Conservation (phyloP, 179 eudicot species). For the Beta macrorhiza region DNA sequence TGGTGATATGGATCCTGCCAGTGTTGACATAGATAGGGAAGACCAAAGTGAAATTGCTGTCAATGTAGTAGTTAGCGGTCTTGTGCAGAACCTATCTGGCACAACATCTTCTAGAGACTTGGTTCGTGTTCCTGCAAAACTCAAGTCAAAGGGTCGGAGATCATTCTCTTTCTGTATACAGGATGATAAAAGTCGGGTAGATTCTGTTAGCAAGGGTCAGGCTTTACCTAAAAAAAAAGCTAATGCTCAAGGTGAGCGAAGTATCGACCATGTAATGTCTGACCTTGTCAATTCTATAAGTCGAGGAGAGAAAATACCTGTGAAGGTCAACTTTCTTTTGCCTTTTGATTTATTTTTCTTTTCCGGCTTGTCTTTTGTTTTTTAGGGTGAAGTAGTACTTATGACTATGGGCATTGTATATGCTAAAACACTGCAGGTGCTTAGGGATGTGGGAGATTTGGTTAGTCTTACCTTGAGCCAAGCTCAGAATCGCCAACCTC, state of each 20-base stretch:
- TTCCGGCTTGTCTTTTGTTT: neutral
- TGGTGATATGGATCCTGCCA: slow-evolving; percentile 46
- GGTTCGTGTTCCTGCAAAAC: slow-evolving; percentile 79
- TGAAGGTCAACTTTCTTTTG: slow-evolving; percentile 51
- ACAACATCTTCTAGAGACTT: slow-evolving; percentile 41
- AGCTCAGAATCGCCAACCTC: slow-evolving; percentile 69
- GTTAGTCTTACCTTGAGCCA: slow-evolving; percentile 62
- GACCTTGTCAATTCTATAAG: slow-evolving; percentile 65
- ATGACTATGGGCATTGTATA: neutral
- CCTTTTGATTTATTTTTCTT: neutral
- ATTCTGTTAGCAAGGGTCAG: slow-evolving; percentile 40
- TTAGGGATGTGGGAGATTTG: slow-evolving; percentile 70
- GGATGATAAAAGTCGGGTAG: slow-evolving; percentile 44
- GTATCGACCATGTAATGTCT: slow-evolving; percentile 60
- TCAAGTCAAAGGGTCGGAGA: slow-evolving; percentile 61
- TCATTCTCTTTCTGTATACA: slow-evolving; percentile 70
- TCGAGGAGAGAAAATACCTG: slow-evolving; percentile 77
- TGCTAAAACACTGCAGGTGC: slow-evolving; percentile 54
- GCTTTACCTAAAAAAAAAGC: slow-evolving; percentile 42
- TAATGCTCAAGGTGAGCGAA: slow-evolving; percentile 45
- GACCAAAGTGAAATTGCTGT: slow-evolving; percentile 61
- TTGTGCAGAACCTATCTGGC: slow-evolving; percentile 41
- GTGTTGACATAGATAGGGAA: slow-evolving; percentile 39
- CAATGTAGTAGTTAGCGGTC: slow-evolving; percentile 59
- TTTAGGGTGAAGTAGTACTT: neutral